Evolutionary conservation across 2,329 filamentous ascomycete genomes (phyloP).

Genomic region (Fusarium heterosporum): DNA sequence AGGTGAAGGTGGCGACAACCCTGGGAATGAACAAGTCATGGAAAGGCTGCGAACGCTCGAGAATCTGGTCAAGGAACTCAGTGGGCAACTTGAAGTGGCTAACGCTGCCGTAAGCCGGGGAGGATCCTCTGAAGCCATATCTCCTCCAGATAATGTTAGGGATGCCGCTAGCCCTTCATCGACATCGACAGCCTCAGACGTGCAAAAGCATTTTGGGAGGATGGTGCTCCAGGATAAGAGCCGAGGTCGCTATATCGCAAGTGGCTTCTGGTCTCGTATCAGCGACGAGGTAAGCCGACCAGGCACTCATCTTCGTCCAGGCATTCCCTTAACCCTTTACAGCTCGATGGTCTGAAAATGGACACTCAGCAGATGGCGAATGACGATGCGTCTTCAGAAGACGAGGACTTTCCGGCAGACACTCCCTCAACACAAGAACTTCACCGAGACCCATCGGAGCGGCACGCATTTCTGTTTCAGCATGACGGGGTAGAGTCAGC

Average conservation of each 20-base stretch:
- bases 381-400: constrained; percentile 51
- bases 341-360: constrained; percentile 60
- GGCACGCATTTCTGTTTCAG: constrained; percentile 64
- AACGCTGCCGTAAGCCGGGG: constrained; percentile 47
- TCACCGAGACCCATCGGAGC: constrained; percentile 57
- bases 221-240: constrained; percentile 59
- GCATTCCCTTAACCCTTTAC: not conserved
- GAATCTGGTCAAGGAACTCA: constrained; percentile 62
- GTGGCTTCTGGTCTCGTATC: constrained; percentile 67
- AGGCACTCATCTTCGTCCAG: too few species aligned
- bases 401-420: constrained; percentile 49
- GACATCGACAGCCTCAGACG: constrained; percentile 28
- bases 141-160: constrained; percentile 42
- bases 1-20: constrained; percentile 36
- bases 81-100: constrained; percentile 58
- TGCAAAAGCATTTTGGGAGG: constrained; percentile 60
- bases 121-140: constrained; percentile 47
- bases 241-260: constrained; percentile 62
- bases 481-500: constrained; percentile 54
- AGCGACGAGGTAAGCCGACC: constrained; percentile 62
- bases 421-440: constrained; percentile 54
- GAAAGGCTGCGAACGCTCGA: constrained; percentile 63
- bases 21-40: constrained; percentile 56
- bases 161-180: constrained; percentile 18
- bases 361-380: constrained; percentile 51